Evolutionary conservation across 2,329 filamentous ascomycete species (phyloP).

Genomic region (Colletotrichum sp.): DNA sequence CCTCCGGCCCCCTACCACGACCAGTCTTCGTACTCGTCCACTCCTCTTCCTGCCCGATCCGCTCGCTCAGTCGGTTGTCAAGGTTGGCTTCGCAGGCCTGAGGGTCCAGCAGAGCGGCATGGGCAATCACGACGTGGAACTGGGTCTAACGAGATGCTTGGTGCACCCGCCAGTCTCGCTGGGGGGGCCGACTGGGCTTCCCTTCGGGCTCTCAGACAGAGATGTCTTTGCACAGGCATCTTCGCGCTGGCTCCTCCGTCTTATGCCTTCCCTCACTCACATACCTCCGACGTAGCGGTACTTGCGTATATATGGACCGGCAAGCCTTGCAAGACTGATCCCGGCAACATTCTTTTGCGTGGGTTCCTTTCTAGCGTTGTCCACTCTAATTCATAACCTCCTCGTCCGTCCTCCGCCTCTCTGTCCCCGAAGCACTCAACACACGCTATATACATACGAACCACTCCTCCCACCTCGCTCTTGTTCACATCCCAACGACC

Average conservation of each 20-base stretch:
- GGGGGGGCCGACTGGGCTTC: neutral
- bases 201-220: neutral
- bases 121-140: neutral
- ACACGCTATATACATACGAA: constrained; percentile 12
- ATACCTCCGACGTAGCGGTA: constrained; percentile 3
- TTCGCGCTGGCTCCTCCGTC: neutral
- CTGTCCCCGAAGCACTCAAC: neutral
- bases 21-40: neutral
- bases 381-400: neutral
- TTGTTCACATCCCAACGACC: neutral
- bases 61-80: neutral
- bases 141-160: constrained; percentile 3
- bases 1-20: neutral
- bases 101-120: neutral
- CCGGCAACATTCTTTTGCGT: neutral
- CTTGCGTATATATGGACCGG: neutral
- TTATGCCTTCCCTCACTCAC: neutral
- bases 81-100: neutral
- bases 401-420: neutral
- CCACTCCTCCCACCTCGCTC: neutral
- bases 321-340: neutral
- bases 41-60: constrained; percentile 8
- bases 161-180: neutral
- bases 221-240: neutral
- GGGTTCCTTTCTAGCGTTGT: neutral